Conservation (phyloP, 805 yeast species). For the Kluyveromyces starmeri region DNA sequence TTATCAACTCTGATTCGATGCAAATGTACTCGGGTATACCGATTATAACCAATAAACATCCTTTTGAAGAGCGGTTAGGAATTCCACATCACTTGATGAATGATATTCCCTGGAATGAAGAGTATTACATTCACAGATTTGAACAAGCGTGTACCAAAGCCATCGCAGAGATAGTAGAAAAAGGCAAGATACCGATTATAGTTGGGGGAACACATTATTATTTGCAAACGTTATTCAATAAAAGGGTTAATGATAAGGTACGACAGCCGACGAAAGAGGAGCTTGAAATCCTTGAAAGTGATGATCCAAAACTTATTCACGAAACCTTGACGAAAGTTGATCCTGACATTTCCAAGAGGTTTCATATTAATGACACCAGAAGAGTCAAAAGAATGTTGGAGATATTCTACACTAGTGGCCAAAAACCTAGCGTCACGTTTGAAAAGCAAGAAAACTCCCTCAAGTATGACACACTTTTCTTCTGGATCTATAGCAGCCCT, state of each 20-base stretch:
- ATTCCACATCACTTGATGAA: slow-evolving; percentile 82
- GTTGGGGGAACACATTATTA: slow-evolving; percentile 98
- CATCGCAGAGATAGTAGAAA: slow-evolving; percentile 53
- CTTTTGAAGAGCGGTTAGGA: slow-evolving; percentile 63
- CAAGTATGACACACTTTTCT: slow-evolving; percentile 52
- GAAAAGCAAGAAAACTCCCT: slow-evolving; percentile 50
- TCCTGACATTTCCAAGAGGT: slow-evolving; percentile 66
- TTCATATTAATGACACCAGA: slow-evolving; percentile 85
- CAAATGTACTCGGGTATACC: slow-evolving; percentile 75
- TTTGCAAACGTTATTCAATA: slow-evolving; percentile 66
- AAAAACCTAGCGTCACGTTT: slow-evolving; percentile 63
- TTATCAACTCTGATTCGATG: slow-evolving; percentile 95
- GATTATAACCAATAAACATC: slow-evolving; percentile 87
- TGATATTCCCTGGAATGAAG: slow-evolving; percentile 71
- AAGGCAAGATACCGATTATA: slow-evolving; percentile 73
- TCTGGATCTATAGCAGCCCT: slow-evolving; percentile 76
- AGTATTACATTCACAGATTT: slow-evolving; percentile 74
- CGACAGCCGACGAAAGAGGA: slow-evolving; percentile 27
- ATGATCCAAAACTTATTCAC: slow-evolving; percentile 30
- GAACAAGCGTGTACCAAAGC: slow-evolving; percentile 55
- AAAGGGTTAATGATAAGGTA: slow-evolving; percentile 30
- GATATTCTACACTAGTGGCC: slow-evolving; percentile 59
- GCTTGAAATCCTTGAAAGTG: slow-evolving; percentile 40
- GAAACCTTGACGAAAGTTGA: slow-evolving; percentile 45
- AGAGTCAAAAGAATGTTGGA: slow-evolving; percentile 75